Conservation (phyloP, 257 asterid genomes). For the Apocynum venetum region DNA sequence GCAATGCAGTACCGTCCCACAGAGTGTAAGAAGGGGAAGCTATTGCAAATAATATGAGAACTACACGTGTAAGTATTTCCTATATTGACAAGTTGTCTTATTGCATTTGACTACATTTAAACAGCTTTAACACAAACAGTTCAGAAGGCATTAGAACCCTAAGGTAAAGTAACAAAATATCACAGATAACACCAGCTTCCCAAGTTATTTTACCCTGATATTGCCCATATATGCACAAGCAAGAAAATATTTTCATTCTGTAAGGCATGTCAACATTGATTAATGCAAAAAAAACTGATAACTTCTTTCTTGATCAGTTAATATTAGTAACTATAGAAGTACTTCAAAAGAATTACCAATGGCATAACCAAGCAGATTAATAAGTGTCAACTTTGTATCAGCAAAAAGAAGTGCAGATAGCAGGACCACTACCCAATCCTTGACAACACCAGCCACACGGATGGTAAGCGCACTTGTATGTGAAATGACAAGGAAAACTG, state of each 20-base stretch:
- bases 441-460: conserved; percentile 99
- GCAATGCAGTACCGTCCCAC: not conserved
- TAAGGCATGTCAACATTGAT: not conserved
- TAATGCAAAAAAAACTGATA: not conserved
- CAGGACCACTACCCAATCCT: conserved; percentile 97
- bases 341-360: conserved; percentile 47
- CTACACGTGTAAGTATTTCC: not conserved
- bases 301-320: not conserved
- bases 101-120: not conserved
- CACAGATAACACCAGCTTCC: not conserved
- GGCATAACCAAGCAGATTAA: conserved; percentile 88
- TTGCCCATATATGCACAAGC: not conserved
- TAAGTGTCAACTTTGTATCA: conserved; percentile 75
- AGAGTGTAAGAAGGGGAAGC: not conserved
- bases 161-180: not conserved
- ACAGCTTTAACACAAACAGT: not conserved
- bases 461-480: conserved; percentile 98
- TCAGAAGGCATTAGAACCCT: not conserved
- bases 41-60: not conserved
- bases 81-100: not conserved
- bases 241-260: not conserved
- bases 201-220: not conserved
- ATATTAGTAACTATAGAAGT: not conserved
- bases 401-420: conserved; percentile 91
- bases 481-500: conserved; percentile 93